Evolutionary conservation across 805 yeast species (phyloP).

Genomic region (Lachancea waltii): DNA sequence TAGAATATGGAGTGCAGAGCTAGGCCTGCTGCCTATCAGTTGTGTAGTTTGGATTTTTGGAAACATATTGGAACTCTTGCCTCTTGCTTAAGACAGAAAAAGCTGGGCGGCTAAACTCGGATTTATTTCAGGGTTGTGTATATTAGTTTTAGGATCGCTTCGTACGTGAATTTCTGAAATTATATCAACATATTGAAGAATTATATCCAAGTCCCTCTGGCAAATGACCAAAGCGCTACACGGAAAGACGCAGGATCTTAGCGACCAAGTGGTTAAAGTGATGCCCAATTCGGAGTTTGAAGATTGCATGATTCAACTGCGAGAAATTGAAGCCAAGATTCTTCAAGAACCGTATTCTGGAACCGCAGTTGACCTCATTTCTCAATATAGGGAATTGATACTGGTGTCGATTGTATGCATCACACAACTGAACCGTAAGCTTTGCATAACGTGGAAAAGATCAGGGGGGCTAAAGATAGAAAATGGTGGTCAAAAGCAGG

Average conservation of each 20-base stretch:
- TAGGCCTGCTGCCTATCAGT: too few species aligned
- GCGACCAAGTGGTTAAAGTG: neutral
- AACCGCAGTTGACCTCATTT: neutral
- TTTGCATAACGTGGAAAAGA: conserved; percentile 2
- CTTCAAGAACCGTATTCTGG: conserved; percentile 2
- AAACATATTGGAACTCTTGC: too few species aligned
- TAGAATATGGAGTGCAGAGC: neutral
- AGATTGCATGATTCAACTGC: neutral
- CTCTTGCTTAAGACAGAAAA: neutral
- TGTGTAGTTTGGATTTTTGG: too few species aligned
- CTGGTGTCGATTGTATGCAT: conserved; percentile 5
- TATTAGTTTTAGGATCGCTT: too few species aligned
- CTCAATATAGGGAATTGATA: conserved; percentile 4
- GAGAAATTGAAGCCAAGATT: neutral
- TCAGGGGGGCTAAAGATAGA: conserved; percentile 1
- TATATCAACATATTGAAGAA: too few species aligned
- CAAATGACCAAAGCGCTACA: neutral
- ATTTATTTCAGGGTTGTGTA: neutral
- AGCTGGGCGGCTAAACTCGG: neutral
- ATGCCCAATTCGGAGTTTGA: neutral
- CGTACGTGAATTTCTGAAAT: too few species aligned
- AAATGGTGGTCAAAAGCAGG: neutral
- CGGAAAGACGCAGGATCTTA: neutral
- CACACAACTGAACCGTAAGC: conserved; percentile 6
- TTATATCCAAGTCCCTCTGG: neutral